phyloP scores from a whole-genome alignment of 78 protist genomes.

The Cavenderia fasciculata region DNA sequence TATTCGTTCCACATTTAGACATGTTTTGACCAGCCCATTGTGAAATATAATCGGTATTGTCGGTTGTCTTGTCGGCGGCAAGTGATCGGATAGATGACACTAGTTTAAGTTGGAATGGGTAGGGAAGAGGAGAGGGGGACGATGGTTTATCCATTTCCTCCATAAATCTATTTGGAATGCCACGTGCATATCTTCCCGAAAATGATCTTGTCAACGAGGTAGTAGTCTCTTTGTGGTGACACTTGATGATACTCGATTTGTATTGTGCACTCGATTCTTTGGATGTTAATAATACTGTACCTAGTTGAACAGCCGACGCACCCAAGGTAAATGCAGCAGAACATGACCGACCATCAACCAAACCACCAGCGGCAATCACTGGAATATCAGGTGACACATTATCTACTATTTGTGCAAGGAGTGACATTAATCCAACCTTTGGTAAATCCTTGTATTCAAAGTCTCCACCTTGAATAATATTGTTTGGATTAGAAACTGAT shows the following conservation, averaged over 20 bases:
- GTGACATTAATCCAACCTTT: background rate
- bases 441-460: too few species aligned
- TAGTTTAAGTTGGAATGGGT: slow-evolving; percentile 48
- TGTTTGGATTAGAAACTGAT: too few species aligned
- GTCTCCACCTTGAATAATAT: background rate
- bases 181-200: slow-evolving; percentile 59
- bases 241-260: background rate
- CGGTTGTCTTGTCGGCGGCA: too few species aligned
- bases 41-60: too few species aligned
- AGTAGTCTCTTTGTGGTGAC: background rate
- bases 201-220: background rate
- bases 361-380: slow-evolving; percentile 26
- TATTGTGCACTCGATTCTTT: background rate
- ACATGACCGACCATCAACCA: background rate
- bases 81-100: too few species aligned
- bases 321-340: background rate
- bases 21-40: too few species aligned
- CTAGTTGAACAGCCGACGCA: slow-evolving; percentile 39
- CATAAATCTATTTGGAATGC: slow-evolving; percentile 37
- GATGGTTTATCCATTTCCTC: background rate
- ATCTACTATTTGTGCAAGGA: background rate
- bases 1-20: too few species aligned
- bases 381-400: background rate
- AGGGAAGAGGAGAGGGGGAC: background rate
- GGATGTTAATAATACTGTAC: background rate